Conservation (phyloP, 2,329 filamentous ascomycete genomes). For the Escovopsis sp. region DNA sequence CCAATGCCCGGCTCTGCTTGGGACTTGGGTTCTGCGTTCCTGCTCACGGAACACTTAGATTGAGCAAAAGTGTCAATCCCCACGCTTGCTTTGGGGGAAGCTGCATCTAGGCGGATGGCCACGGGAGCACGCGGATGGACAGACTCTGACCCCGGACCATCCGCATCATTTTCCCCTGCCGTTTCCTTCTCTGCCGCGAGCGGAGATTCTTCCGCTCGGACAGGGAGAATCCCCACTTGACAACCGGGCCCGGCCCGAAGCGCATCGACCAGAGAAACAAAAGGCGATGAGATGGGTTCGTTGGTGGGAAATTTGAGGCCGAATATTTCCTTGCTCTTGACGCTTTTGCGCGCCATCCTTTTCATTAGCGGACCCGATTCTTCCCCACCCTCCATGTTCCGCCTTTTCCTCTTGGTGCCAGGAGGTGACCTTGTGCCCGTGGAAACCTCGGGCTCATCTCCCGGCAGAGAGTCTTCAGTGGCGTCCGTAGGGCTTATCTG, state of each 20-base stretch:
- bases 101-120: neutral
- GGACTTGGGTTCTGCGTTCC: constrained; percentile 4
- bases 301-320: constrained; percentile 19
- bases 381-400: neutral
- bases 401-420: neutral
- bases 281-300: constrained; percentile 8
- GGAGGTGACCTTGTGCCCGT: neutral
- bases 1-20: constrained; percentile 32
- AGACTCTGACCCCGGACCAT: constrained; percentile 30
- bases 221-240: no score
- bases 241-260: constrained; percentile 1
- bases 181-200: constrained; percentile 41
- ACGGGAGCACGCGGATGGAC: constrained; percentile 23
- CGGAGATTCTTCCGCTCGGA: neutral
- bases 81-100: neutral
- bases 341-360: constrained; percentile 25
- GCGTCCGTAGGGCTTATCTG: no score
- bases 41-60: neutral
- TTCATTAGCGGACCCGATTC: constrained; percentile 22
- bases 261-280: constrained; percentile 6
- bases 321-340: constrained; percentile 34
- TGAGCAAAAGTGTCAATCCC: neutral
- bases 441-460: no score
- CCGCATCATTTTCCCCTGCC: constrained; percentile 35
- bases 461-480: no score